Evolutionary conservation across 805 yeast species (phyloP), one percentile per base, ranked within the genome.

Genomic region (Candida multigemmis): DNA sequence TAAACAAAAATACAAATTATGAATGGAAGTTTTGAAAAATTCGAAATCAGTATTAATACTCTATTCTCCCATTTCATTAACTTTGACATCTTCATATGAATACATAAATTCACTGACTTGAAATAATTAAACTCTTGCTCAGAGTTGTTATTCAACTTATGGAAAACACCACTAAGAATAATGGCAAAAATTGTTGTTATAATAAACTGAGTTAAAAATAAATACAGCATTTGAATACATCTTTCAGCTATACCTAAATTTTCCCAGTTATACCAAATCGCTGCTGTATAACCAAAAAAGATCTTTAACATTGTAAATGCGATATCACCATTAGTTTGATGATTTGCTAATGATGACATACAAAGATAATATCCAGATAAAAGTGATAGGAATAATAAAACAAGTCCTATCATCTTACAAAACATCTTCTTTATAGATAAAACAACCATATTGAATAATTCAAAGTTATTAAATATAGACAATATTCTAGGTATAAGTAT

Each of bases 251-350:
- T 35, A 21, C 69, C 60, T 37, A 66, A 71, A 27, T 55, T 50
- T 19, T 53, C 46, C 77, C 77, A 71, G 28, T 63, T 65, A 24
- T 58, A 56, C 77, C 77, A 71, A 3, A 71, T 76, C 0, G 75
- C 68, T 0, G 77, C 77, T 2, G 77, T 71, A 41, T 66, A 71
- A 1, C 77, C 77, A 41, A 70, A 71, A 34, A 71, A 58, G 3
- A 71, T 53, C 41, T 68, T 67, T 23, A 70, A 44, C 56, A 70
- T 55, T 32, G 65, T 71, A 39, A 62, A 70, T 9, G 72, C 65
- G 13, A 71, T 70, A 19, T 62, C 56, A 20, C 50, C 44, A 12
- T 66, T 49, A 26, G 60, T 50, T 19, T 58, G 42, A 26, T 62
- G 62, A 8, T 55, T 40, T 4, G 71, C 69, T 21, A 69, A 51